These are phyloP conservation scores for Abrus pulchellus DNA, from an alignment of 306 rosid species.

Conservation along the genomic window DNA sequence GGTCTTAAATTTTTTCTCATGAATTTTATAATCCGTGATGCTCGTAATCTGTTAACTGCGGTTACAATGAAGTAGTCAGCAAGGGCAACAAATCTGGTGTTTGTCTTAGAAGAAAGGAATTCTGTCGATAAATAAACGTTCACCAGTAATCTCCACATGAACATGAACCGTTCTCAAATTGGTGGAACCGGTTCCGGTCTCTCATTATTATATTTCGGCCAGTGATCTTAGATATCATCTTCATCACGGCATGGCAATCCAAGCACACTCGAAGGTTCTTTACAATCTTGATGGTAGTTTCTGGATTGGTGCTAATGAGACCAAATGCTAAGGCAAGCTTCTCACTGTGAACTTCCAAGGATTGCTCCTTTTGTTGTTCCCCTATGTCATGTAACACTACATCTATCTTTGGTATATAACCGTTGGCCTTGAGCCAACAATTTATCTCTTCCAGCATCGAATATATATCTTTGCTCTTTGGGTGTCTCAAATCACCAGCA, in stretches of 20 bases:
- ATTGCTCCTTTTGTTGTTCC: slow-evolving; percentile 71
- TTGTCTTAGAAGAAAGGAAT: neutral
- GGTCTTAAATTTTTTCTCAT: neutral
- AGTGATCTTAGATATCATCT: slow-evolving; percentile 73
- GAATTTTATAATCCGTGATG: neutral
- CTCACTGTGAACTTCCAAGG: slow-evolving; percentile 85
- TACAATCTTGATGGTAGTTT: slow-evolving; percentile 72
- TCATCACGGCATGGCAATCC: slow-evolving; percentile 85
- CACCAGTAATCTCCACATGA: slow-evolving; percentile 87
- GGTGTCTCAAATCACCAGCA: slow-evolving; percentile 79
- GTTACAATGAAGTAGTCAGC: neutral
- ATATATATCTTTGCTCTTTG: slow-evolving; percentile 70
- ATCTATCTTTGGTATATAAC: slow-evolving; percentile 71
- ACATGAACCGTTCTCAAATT: slow-evolving; percentile 75
- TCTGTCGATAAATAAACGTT: slow-evolving; percentile 27
- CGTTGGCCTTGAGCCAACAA: slow-evolving; percentile 66
- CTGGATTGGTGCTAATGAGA: slow-evolving; percentile 73
- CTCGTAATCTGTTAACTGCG: neutral
- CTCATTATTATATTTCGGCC: slow-evolving; percentile 75
- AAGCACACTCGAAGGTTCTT: slow-evolving; percentile 79
- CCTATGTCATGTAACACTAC: slow-evolving; percentile 75
- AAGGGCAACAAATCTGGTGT: neutral
- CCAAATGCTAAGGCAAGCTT: slow-evolving; percentile 89
- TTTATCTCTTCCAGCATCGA: slow-evolving; percentile 73
- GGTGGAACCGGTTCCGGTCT: slow-evolving; percentile 85